Base-by-base conservation (phyloP, 148 eudicot genomes). In the Rhododendron vialii region DNA sequence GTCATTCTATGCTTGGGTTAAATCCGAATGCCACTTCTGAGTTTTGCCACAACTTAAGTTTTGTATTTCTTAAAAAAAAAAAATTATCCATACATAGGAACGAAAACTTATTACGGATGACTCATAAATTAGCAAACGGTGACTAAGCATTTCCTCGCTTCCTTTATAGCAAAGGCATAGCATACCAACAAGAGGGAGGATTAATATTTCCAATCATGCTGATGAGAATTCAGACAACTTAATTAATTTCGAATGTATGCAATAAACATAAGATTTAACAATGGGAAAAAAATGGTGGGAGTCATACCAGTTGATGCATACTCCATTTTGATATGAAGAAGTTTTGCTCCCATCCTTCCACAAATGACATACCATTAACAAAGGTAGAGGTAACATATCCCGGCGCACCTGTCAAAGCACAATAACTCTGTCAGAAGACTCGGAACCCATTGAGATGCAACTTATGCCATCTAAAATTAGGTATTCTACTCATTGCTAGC, bases 291-390 rank as follows among this genome's bases (percentile, higher is more conserved):
- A 30, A 47, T 43, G n/a, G 22, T 82, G 38, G 38, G 33, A 82
- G 69, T 57, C 88, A 79, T 94, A 97, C 99, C 99, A 97, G 89
- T 89, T 97, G 99, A 86, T 97, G 99, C 98, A 97, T 97, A 88
- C 96, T 95, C 99, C 98, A 97, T 87, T 97, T 97, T 43, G 99
- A 94, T 89, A 97, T 93, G 86, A 97, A 97, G 80, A 97, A 93
- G 78, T 95, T 95, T 89, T 94, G 93, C 85, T 95, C 95, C 99
- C 99, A 97, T 63, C 99, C 99, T n/a, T 94, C 93, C 82, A 97
- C 98, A 92, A 97, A 95, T 35, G 99, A 97, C 89, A 92, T 89
- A 75, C 99, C 99, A 90, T 97, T 97, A 88, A 97, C 84, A 75
- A 97, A 91, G 45, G 98, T 88, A 55, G 99, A 95, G 26, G 93